phyloP scores from a whole-genome alignment of 768 basidiomycete genomes.

The Russula dissimulans region DNA sequence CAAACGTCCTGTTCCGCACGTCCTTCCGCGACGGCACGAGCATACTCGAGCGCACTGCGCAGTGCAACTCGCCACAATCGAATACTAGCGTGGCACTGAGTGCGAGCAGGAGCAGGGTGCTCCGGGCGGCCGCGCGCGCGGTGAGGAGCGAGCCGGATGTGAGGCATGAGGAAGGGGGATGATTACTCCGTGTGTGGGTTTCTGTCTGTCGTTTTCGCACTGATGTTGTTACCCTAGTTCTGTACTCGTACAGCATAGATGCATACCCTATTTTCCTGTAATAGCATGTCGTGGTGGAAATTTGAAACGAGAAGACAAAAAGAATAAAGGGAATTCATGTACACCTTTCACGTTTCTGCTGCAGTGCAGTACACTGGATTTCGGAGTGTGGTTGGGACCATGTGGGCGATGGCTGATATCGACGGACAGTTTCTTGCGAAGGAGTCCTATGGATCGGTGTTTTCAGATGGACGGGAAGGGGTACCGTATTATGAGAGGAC shows the following conservation, averaged over 20 bases:
- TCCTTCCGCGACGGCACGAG: slow-evolving; percentile 92
- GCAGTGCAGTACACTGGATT: too few relatives aligned
- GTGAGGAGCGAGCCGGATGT: not conserved
- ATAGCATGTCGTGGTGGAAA: too few relatives aligned
- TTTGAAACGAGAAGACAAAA: too few relatives aligned
- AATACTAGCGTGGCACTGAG: slow-evolving; percentile 24
- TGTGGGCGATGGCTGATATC: too few relatives aligned
- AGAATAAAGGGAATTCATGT: too few relatives aligned
- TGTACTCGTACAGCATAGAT: not conserved
- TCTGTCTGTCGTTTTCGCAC: not conserved
- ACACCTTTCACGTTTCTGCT: too few relatives aligned
- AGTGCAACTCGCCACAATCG: slow-evolving; percentile 42
- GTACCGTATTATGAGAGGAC: too few relatives aligned
- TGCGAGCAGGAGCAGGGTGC: not conserved
- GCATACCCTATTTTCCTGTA: not conserved
- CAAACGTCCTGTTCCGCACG: slow-evolving; percentile 90
- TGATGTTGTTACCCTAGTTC: not conserved
- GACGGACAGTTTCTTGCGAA: too few relatives aligned
- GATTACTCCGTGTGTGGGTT: not conserved
- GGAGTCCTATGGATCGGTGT: too few relatives aligned
- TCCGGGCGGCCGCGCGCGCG: not conserved
- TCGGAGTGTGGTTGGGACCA: too few relatives aligned
- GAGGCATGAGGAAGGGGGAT: not conserved
- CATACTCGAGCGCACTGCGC: slow-evolving; percentile 73
- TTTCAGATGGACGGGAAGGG: too few relatives aligned